Evolutionary conservation across 73 alveolate species (phyloP), one percentile per base, ranked within the genome.

Genomic region (Durusdinium trenchii): DNA sequence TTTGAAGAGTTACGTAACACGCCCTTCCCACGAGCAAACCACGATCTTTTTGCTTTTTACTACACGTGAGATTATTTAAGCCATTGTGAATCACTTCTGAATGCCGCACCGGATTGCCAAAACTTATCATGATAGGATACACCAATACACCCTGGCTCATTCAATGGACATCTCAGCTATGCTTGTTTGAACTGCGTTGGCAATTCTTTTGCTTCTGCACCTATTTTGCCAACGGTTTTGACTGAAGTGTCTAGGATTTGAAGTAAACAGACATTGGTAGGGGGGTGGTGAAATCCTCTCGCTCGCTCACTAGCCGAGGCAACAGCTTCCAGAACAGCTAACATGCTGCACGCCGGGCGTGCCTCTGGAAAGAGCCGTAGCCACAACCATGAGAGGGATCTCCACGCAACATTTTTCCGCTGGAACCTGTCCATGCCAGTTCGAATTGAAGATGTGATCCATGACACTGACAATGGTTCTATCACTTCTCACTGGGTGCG

Each of bases 391-490:
- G 91, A 81, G 43, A 36, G 91, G 2, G 91, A 81, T 28, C 42
- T 45, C 35, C 69, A 43, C 42, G 50, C 38, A 3, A 1, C 2
- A 7, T 81, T 45, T 46, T 46, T 23, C 45, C 46, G 46, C 32
- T 46, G 64, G 91, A 69, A 69, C 26, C 43, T 47, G 0, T 81
- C 91, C 35, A 23, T 81, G 67, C 91, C 91, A 14, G 91, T 81
- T 12, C 48, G 30, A 1, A 12, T 81, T 6, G 32, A 45, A 30
- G 64, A 42, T 9, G 20, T 46, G 50, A 46, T 32, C 62, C 64
- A 46, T 45, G 42, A 2, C 9, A 20, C 30, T 20, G 64, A 5
- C 0, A 26, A 78, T 36, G 64, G 42, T 23, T 16, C 89, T 28
- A 12, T 78, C 60, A 38, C 57, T 40, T 28, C 89, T 42, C 62